Conservation (phyloP, 2,329 filamentous ascomycete species). For the Epichloe sp. region DNA sequence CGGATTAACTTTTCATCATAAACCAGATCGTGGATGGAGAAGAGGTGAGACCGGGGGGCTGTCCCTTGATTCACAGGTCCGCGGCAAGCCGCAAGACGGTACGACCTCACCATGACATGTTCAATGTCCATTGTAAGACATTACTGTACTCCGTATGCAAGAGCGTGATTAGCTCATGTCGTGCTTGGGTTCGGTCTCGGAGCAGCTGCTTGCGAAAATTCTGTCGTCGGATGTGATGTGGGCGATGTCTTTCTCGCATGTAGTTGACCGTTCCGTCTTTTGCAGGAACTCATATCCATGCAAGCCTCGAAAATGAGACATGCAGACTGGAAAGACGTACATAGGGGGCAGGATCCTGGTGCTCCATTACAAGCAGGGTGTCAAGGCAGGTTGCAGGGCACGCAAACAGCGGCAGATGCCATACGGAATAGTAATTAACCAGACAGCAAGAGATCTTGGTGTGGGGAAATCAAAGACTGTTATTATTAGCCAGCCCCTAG, state of each 20-base stretch:
- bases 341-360: too few relatives aligned
- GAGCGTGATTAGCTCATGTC: not conserved
- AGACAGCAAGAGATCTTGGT: not conserved
- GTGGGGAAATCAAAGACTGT: not conserved
- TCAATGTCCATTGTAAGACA: not conserved
- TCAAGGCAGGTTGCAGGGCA: too few relatives aligned
- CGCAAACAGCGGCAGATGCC: too few relatives aligned
- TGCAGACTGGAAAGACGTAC: not conserved
- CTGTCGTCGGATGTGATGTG: not conserved
- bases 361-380: too few relatives aligned
- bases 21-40: too few relatives aligned
- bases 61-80: too few relatives aligned
- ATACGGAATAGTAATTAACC: not conserved
- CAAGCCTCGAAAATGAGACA: slow-evolving; percentile 3
- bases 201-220: not conserved
- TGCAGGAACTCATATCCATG: slow-evolving; percentile 4
- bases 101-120: not conserved
- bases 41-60: too few relatives aligned
- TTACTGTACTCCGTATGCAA: too few relatives aligned
- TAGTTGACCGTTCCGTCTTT: not conserved
- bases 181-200: not conserved
- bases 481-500: not conserved
- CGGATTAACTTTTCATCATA: too few relatives aligned
- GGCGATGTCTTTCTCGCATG: not conserved
- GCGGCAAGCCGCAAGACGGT: not conserved